These are phyloP conservation scores for Arachis monticola DNA, from an alignment of 331 rosid genomes.

Conservation along the genomic window DNA sequence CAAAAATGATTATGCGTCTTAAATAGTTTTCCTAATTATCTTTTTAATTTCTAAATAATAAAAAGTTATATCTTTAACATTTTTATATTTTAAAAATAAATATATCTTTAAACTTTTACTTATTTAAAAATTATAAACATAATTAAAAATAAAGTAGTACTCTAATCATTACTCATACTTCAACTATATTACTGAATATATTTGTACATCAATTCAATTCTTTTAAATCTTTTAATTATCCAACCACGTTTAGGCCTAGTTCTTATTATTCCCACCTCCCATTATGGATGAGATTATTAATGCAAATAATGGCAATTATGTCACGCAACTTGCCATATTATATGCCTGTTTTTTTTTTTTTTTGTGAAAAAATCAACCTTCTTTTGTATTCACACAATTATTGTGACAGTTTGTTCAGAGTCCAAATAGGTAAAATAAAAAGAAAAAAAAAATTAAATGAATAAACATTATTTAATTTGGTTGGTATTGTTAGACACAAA, in stretches of 20 bases:
- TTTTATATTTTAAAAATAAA: no score
- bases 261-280: slow-evolving; percentile 10
- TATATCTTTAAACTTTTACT: no score
- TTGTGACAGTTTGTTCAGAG: slow-evolving; percentile 2
- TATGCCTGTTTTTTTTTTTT: slow-evolving; percentile 18
- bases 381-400: slow-evolving; percentile 32
- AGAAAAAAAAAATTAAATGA: not conserved
- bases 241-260: slow-evolving; percentile 1
- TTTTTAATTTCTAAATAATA: no score
- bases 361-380: not conserved
- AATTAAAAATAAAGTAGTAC: no score
- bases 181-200: no score
- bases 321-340: slow-evolving; percentile 5
- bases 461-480: no score
- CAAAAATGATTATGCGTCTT: no score
- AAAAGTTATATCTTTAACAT: no score
- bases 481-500: not conserved
- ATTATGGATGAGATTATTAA: not conserved
- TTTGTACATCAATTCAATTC: no score
- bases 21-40: no score
- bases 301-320: not conserved
- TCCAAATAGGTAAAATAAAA: not conserved
- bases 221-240: not conserved
- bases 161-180: no score
- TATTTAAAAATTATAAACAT: no score